Percentiles rank a stretch among this genome's conserved stretches.
phyloP scores from a whole-genome alignment of 805 yeast species.

The Cyberlindnera euphorbiae region DNA sequence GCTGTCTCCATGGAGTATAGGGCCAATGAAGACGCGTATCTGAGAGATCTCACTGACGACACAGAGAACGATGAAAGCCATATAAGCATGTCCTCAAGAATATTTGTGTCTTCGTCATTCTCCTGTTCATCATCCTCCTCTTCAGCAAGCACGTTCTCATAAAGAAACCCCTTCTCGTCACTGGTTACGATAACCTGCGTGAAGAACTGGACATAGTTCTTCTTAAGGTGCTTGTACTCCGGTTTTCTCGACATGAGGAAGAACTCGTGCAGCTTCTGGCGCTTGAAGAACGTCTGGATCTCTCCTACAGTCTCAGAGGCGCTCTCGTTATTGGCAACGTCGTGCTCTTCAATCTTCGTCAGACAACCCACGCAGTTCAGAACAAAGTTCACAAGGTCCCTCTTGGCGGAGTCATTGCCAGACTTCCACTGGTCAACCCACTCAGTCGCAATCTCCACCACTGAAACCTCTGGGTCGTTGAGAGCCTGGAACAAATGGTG shows the following conservation, averaged over 20 bases:
- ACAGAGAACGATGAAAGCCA: constrained; percentile 78
- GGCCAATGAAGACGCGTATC: constrained; percentile 60
- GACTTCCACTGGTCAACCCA: constrained; percentile 53
- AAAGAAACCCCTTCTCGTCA: constrained; percentile 60
- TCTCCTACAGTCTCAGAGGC: constrained; percentile 73
- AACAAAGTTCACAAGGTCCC: constrained; percentile 61
- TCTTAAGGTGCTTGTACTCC: constrained; percentile 43
- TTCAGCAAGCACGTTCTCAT: constrained; percentile 29
- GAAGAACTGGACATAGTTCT: constrained; percentile 53
- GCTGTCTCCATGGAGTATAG: constrained; percentile 57
- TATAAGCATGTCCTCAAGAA: constrained; percentile 54
- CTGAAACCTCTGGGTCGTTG: constrained; percentile 43
- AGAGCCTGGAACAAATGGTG: constrained; percentile 48
- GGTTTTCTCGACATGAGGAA: constrained; percentile 54
- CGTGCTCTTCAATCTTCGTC: constrained; percentile 66
- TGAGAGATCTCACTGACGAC: constrained; percentile 62
- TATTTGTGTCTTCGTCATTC: constrained; percentile 31
- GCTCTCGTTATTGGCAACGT: constrained; percentile 62
- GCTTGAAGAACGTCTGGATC: constrained; percentile 55
- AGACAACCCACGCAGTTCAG: constrained; percentile 71
- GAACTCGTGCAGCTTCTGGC: constrained; percentile 63
- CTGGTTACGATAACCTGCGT: constrained; percentile 44
- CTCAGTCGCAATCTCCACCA: constrained; percentile 46
- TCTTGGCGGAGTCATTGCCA: constrained; percentile 44
- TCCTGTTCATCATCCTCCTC: constrained; percentile 29